Evolutionary conservation across 352 stramenopile species (phyloP).

Genomic region (Globisporangium perplexum): DNA sequence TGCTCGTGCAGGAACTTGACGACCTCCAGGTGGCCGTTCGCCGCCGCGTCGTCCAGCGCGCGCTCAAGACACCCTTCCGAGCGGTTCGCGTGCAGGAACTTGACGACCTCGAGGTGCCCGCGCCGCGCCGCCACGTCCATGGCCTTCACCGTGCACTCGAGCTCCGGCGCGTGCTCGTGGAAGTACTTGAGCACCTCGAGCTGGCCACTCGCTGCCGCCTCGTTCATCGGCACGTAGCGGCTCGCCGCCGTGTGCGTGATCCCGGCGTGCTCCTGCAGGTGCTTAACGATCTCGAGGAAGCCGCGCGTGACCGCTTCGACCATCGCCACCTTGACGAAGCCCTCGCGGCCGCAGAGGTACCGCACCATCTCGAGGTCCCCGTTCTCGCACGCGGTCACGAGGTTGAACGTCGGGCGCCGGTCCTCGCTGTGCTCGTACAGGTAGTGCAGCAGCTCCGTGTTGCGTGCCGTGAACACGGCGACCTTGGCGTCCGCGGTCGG

Average conservation of each 20-base stretch:
- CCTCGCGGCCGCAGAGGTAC: constrained; percentile 37
- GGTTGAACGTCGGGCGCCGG: constrained; percentile 29
- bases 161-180: constrained; percentile 19
- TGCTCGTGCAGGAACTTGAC: constrained; percentile 29
- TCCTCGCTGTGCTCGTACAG: constrained; percentile 49
- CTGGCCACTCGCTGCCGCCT: constrained; percentile 27
- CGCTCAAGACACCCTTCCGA: constrained; percentile 23
- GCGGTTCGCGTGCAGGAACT: constrained; percentile 30
- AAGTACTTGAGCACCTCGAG: constrained; percentile 29
- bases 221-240: constrained; percentile 39
- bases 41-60: constrained; percentile 27
- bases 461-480: constrained; percentile 29
- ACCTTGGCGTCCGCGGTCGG: constrained; percentile 41
- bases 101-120: constrained; percentile 24
- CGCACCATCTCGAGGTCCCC: constrained; percentile 43
- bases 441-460: constrained; percentile 40
- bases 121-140: constrained; percentile 25
- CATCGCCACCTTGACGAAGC: constrained; percentile 55
- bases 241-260: constrained; percentile 39
- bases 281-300: constrained; percentile 39
- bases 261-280: constrained; percentile 33
- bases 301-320: constrained; percentile 35
- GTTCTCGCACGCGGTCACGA: constrained; percentile 32
- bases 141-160: constrained; percentile 20
- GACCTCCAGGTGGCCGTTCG: constrained; percentile 21